phyloP scores from a whole-genome alignment of 805 yeast species.

The Lipomyces anomalus region DNA sequence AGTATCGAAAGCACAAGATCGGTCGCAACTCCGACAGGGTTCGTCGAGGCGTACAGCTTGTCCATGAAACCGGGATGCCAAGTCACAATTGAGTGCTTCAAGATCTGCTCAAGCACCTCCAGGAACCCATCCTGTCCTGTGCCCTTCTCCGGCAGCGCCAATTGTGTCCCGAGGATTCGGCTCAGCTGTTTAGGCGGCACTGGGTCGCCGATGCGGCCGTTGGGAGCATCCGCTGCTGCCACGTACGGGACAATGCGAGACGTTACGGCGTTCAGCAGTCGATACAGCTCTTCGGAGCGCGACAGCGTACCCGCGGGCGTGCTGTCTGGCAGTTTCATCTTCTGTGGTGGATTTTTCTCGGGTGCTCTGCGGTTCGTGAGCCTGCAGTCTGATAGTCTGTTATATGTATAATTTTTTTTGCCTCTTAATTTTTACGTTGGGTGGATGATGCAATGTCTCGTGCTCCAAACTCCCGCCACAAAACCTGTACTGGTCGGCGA shows the following conservation, averaged over 20 bases:
- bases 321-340: too few relatives aligned
- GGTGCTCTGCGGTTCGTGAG: too few relatives aligned
- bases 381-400: too few relatives aligned
- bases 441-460: too few relatives aligned
- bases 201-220: conserved; percentile 42
- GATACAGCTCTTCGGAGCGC: conserved; percentile 50
- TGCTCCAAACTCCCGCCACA: too few relatives aligned
- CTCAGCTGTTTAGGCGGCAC: conserved; percentile 18
- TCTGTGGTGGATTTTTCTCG: too few relatives aligned
- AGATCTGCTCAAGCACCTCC: conserved; percentile 47
- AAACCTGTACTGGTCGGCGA: too few relatives aligned
- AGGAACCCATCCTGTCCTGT: conserved; percentile 39
- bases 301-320: too few relatives aligned
- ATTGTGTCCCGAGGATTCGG: conserved; percentile 3
- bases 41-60: conserved; percentile 77
- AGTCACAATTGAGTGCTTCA: conserved; percentile 67
- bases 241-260: conserved; percentile 50
- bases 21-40: conserved; percentile 73
- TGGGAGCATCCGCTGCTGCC: conserved; percentile 39
- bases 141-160: conserved; percentile 13
- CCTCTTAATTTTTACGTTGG: too few relatives aligned
- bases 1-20: conserved; percentile 63
- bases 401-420: too few relatives aligned
- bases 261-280: conserved; percentile 43
- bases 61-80: conserved; percentile 87